Evolutionary conservation across 176 grass and related monocot genomes (phyloP).

Genomic region (Neostapfia colusana): DNA sequence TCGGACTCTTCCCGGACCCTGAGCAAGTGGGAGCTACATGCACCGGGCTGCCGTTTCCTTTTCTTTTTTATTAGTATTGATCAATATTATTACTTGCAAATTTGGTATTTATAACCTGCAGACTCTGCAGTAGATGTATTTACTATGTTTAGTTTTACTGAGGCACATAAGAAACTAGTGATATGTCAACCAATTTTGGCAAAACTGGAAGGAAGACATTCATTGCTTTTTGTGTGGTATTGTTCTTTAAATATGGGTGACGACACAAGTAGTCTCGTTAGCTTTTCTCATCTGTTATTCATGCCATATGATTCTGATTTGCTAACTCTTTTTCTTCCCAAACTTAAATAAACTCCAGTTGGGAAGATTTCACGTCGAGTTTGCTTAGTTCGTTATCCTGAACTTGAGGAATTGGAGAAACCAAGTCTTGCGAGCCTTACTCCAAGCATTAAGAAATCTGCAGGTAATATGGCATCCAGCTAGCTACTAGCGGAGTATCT

Average conservation of each 20-base stretch:
- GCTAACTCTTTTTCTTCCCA: slow-evolving; percentile 4
- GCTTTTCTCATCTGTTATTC: background rate
- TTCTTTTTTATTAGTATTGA: slow-evolving; percentile 21
- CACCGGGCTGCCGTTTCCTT: too few species aligned
- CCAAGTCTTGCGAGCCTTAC: slow-evolving; percentile 40
- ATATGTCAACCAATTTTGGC: background rate
- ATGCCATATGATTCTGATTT: background rate
- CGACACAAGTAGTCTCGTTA: background rate
- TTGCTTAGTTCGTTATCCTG: slow-evolving; percentile 70
- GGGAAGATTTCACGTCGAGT: slow-evolving; percentile 73
- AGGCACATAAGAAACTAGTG: background rate
- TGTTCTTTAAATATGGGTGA: background rate
- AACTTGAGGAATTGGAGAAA: slow-evolving; percentile 58
- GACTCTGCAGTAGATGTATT: background rate
- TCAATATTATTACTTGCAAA: background rate
- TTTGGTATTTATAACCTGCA: background rate
- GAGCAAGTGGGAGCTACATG: too few species aligned
- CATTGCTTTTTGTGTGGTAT: background rate
- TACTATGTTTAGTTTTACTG: slow-evolving; percentile 7
- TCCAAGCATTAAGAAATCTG: slow-evolving; percentile 54
- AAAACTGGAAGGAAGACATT: background rate
- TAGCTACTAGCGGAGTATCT: background rate
- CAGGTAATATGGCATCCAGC: slow-evolving; percentile 41
- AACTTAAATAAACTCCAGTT: slow-evolving; percentile 47
- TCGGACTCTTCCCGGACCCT: too few species aligned